These are phyloP conservation scores for Porogramme epimiltina DNA, from an alignment of 1,284 basidiomycete genomes.

Conservation along the genomic window DNA sequence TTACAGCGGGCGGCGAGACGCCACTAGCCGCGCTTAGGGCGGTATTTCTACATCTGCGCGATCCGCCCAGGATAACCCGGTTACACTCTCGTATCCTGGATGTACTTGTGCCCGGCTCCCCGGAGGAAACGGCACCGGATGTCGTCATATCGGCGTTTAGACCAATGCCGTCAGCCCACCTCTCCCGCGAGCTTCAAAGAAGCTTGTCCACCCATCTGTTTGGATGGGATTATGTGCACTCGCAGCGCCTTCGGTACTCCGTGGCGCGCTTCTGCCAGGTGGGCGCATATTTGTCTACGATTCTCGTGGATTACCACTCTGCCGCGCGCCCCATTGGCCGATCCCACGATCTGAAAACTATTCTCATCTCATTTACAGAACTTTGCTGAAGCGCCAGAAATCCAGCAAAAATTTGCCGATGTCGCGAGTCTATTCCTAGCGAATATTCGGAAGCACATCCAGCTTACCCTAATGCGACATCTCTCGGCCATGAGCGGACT, in stretches of 20 bases:
- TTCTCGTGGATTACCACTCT: neutral
- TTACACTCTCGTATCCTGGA: slow-evolving; percentile 52
- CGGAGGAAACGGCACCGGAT: slow-evolving; percentile 35
- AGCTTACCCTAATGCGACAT: slow-evolving; percentile 60
- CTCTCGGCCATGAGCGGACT: slow-evolving; percentile 45
- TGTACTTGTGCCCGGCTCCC: slow-evolving; percentile 34
- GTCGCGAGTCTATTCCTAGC: slow-evolving; percentile 52
- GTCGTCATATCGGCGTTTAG: slow-evolving; percentile 35
- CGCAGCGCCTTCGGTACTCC: slow-evolving; percentile 55
- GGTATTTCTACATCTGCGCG: slow-evolving; percentile 46
- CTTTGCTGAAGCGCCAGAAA: slow-evolving; percentile 5
- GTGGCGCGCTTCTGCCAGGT: slow-evolving; percentile 71
- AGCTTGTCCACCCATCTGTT: slow-evolving; percentile 60
- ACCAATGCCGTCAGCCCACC: slow-evolving; percentile 28
- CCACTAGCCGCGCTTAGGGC: slow-evolving; percentile 58
- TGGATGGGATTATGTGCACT: slow-evolving; percentile 55
- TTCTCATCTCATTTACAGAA: slow-evolving; percentile 39
- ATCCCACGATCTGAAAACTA: neutral
- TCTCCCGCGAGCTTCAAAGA: slow-evolving; percentile 45
- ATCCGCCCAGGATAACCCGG: slow-evolving; percentile 36
- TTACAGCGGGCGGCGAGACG: slow-evolving; percentile 43
- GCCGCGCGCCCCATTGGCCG: no score
- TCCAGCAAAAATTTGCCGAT: slow-evolving; percentile 46
- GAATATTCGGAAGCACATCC: slow-evolving; percentile 52
- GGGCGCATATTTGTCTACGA: slow-evolving; percentile 23